Base-by-base conservation (phyloP, 176 grass and related monocot genomes). In the Eragrostis nindensis region DNA sequence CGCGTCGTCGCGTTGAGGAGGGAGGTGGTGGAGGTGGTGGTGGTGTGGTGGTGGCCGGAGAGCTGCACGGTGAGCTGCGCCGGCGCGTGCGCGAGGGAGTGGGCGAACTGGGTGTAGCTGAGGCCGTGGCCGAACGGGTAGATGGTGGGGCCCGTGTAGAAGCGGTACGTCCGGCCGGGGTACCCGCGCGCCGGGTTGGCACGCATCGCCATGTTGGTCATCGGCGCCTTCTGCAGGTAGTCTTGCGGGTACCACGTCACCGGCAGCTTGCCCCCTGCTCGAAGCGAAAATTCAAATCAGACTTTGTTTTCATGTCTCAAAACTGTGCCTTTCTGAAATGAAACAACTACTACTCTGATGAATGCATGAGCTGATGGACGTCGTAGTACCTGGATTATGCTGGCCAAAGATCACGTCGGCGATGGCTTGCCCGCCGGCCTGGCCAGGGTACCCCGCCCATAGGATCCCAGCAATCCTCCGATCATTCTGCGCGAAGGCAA, bases 151-250 rank as follows among this genome's bases (percentile, higher is more conserved):
- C 95, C 95, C 0, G 77, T 87, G 77, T 98, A 98, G 88, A 98
- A 98, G 6, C 95, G 81, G 61, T 98, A 93, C 0, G 95, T 89
- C 24, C 95, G 46, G 48, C 92, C 92, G 0, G 92, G 92, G 60
- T 98, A 95, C 7, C 92, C 88, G 2, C 61, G 47, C 0, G 78
- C 63, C 24, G 61, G 73, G 56, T 95, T 45, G 6, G 95, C 78
- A 0, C 95, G 88, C 95, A 98, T 98, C 48, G 76, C 85, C 92
- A 95, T 98, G 80, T 91, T 66, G 26, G 95, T 95, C 95, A 98
- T 95, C 0, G 92, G 71, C 6, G 85, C 92, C 75, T 87, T 95
- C 12, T 70, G 68, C 25, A 98, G 74, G 54, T 93, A 98, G 1
- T 78, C 80, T 62, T 95, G 82, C 0, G 88, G 92, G 80, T 98